Evolutionary conservation across 208 protist genomes (phyloP).

Genomic region (Trypanosoma avium): DNA sequence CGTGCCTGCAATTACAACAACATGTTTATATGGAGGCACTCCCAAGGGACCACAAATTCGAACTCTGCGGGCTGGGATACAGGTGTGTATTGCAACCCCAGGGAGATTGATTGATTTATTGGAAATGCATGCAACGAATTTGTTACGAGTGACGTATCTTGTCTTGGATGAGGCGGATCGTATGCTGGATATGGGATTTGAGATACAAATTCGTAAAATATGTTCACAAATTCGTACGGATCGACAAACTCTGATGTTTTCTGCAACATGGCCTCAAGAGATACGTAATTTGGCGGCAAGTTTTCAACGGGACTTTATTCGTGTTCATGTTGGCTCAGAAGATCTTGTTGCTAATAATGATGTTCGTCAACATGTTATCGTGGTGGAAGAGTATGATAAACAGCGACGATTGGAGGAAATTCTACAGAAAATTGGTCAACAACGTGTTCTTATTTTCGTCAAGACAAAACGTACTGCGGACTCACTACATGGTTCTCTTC

Average conservation of each 20-base stretch:
- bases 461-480: slow-evolving; percentile 88
- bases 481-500: slow-evolving; percentile 64
- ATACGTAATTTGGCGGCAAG: slow-evolving; percentile 83
- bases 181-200: slow-evolving; percentile 99
- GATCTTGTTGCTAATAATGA: slow-evolving; percentile 86
- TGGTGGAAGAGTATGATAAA: slow-evolving; percentile 78
- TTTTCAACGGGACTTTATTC: slow-evolving; percentile 91
- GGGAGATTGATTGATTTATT: slow-evolving; percentile 97
- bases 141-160: slow-evolving; percentile 97
- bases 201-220: slow-evolving; percentile 97
- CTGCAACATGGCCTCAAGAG: slow-evolving; percentile 94
- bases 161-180: slow-evolving; percentile 98
- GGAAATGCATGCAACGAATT: slow-evolving; percentile 91
- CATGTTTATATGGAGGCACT: slow-evolving; percentile 84
- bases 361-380: slow-evolving; percentile 78
- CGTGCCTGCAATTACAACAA: slow-evolving; percentile 61
- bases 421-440: slow-evolving; percentile 49
- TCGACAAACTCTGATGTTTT: slow-evolving; percentile 98
- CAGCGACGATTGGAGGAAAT: slow-evolving; percentile 75
- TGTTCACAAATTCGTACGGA: slow-evolving; percentile 93
- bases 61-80: slow-evolving; percentile 67
- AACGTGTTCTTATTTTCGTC: slow-evolving; percentile 90
- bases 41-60: slow-evolving; percentile 78
- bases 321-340: slow-evolving; percentile 90
- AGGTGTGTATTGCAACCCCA: slow-evolving; percentile 94